phyloP scores from a whole-genome alignment of 345 rosid species.

The Gossypium arboreum region DNA sequence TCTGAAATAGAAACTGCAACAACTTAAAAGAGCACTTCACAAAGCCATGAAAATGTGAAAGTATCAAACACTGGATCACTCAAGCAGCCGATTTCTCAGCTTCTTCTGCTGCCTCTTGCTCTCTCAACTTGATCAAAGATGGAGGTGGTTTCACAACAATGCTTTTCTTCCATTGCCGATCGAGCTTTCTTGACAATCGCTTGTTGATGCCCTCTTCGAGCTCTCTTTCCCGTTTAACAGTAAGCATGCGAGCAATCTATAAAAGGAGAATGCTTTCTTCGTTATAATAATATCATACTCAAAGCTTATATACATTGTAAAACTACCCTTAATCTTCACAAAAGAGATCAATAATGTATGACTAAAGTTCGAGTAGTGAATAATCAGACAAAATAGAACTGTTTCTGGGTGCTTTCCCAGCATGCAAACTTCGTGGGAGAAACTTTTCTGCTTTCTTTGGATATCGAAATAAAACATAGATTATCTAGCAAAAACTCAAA shows the following conservation, averaged over 20 bases:
- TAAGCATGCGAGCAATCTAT: conserved; percentile 76
- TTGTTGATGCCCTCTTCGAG: conserved; percentile 78
- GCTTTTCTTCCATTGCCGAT: conserved; percentile 84
- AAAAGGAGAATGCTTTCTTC: conserved; percentile 6
- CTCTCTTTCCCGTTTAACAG: conserved; percentile 88
- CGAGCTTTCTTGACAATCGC: conserved; percentile 89
- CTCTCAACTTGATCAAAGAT: conserved; percentile 61
- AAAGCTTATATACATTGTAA: neutral
- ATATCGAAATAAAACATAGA: neutral
- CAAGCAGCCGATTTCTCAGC: conserved; percentile 62
- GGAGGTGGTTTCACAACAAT: conserved; percentile 85
- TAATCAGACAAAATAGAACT: neutral
- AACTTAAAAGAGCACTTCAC: neutral
- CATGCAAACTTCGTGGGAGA: neutral
- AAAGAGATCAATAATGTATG: neutral
- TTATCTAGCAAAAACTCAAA: neutral
- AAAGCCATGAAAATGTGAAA: neutral
- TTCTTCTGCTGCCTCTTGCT: conserved; percentile 82
- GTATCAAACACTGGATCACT: conserved; percentile 16
- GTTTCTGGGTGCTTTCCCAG: neutral
- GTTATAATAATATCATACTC: neutral
- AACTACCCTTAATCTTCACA: neutral
- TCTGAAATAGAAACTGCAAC: neutral
- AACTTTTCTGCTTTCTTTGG: neutral
- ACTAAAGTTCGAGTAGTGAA: neutral